Base-by-base conservation (phyloP, 768 basidiomycete species). In the Phaeotremella skinneri region DNA sequence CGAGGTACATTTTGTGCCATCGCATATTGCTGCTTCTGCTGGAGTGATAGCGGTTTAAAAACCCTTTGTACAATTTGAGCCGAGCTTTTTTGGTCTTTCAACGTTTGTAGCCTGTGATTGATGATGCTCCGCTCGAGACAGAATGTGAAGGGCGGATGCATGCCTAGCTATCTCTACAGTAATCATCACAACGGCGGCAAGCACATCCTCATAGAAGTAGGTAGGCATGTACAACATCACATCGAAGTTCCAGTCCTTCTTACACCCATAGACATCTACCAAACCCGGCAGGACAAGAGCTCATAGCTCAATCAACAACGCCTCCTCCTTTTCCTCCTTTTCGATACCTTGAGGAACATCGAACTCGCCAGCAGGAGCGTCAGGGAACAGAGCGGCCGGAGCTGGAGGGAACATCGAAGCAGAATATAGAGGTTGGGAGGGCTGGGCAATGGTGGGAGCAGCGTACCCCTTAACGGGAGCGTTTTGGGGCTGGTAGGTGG, bases 241-340 rank as follows among this genome's bases (percentile, higher is more conserved):
- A n/a, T n/a, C n/a, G n/a, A n/a, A n/a, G n/a, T n/a, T n/a, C n/a
- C n/a, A n/a, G n/a, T n/a, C n/a, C n/a, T n/a, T n/a, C n/a, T n/a
- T n/a, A n/a, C n/a, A n/a, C n/a, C n/a, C n/a, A n/a, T n/a, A n/a
- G n/a, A 37, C 34, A 7, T 37, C 34, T 37, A 45, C 43, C 6
- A 20, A 45, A 9, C 43, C 37, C 50, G n/a, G 7, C 3, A 51
- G 2, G 21, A 51, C n/a, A 61, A 52, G 11, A 20, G 2, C 49
- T 59, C 32, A 68, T 21, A 76, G 55, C 66, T 76, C 72, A 51
- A 76, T 76, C 53, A 76, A 58, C 61, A 76, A 49, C 21, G 70
- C 72, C 51, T 76, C 75, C 47, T 74, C 67, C 47, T 70, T 54
- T 47, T 69, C 61, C 49, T 72, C 58, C 47, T 64, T 64, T 58